These are phyloP conservation scores for Barnettozyma salicaria DNA, from an alignment of 805 yeast genomes.

Conservation along the genomic window DNA sequence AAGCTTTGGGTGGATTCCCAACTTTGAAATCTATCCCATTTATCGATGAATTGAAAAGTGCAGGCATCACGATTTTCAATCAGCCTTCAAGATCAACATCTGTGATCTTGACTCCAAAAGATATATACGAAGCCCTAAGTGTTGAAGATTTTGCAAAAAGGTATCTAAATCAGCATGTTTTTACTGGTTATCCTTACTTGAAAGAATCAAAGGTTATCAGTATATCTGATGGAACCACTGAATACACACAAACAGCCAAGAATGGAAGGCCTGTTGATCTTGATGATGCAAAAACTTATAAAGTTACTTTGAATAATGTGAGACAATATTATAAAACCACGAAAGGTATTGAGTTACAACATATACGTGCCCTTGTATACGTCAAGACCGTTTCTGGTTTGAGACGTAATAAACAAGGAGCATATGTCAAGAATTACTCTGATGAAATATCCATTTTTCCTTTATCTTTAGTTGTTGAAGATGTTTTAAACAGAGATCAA, in stretches of 20 bases:
- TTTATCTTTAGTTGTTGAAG: slow-evolving; percentile 72
- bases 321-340: slow-evolving; percentile 39
- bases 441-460: slow-evolving; percentile 55
- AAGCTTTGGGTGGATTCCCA: slow-evolving; percentile 86
- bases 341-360: slow-evolving; percentile 57
- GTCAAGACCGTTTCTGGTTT: slow-evolving; percentile 79
- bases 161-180: slow-evolving; percentile 56
- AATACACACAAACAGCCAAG: slow-evolving; percentile 32
- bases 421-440: slow-evolving; percentile 67
- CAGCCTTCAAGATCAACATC: slow-evolving; percentile 82
- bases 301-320: slow-evolving; percentile 35
- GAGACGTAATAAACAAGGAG: slow-evolving; percentile 62
- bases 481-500: slow-evolving; percentile 64
- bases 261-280: slow-evolving; percentile 37
- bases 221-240: slow-evolving; percentile 48
- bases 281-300: slow-evolving; percentile 43
- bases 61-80: slow-evolving; percentile 73
- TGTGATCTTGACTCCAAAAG: slow-evolving; percentile 57
- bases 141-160: slow-evolving; percentile 61
- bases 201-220: slow-evolving; percentile 69
- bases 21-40: slow-evolving; percentile 67
- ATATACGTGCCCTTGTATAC: slow-evolving; percentile 52
- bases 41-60: slow-evolving; percentile 43
- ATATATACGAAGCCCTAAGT: slow-evolving; percentile 48
- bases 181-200: slow-evolving; percentile 86